A percentile compares a stretch with the other conserved stretches of the same genome.
Evolutionary conservation across 371 early-diverging fungal species (phyloP).

Genomic region (Catenaria anguillulae): DNA sequence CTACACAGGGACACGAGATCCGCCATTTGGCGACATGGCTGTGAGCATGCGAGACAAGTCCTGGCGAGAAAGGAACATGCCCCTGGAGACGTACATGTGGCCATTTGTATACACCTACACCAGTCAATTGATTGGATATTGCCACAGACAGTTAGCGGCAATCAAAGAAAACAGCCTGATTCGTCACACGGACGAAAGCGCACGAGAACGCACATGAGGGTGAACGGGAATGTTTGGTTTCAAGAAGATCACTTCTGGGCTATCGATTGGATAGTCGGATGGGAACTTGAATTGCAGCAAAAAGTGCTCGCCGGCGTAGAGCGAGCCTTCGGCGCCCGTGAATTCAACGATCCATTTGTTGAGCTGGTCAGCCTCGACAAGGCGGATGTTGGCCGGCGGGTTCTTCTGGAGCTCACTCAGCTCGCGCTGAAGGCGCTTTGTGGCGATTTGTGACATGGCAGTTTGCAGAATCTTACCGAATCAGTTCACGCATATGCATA

Average conservation of each 20-base stretch:
- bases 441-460: background rate
- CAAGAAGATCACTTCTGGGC: slow-evolving; percentile 63
- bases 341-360: slow-evolving; percentile 44
- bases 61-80: too few relatives aligned
- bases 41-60: background rate
- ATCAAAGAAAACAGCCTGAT: background rate
- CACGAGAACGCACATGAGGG: slow-evolving; percentile 50
- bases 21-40: background rate
- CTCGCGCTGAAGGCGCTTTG: slow-evolving; percentile 30
- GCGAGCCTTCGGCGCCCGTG: slow-evolving; percentile 45
- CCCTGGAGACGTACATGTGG: slow-evolving; percentile 43
- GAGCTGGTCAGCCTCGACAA: slow-evolving; percentile 20
- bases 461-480: too few relatives aligned
- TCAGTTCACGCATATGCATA: too few relatives aligned
- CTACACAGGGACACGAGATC: background rate
- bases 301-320: slow-evolving; percentile 53
- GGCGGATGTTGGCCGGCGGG: slow-evolving; percentile 24
- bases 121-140: too few relatives aligned
- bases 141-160: background rate
- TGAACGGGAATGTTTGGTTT: slow-evolving; percentile 53
- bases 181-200: background rate
- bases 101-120: slow-evolving; percentile 78
- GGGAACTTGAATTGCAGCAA: slow-evolving; percentile 65
- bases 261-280: slow-evolving; percentile 66
- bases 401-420: slow-evolving; percentile 23